Evolutionary conservation across 108 stramenopile species (phyloP).

Genomic region (Parietichytrium sp.): DNA sequence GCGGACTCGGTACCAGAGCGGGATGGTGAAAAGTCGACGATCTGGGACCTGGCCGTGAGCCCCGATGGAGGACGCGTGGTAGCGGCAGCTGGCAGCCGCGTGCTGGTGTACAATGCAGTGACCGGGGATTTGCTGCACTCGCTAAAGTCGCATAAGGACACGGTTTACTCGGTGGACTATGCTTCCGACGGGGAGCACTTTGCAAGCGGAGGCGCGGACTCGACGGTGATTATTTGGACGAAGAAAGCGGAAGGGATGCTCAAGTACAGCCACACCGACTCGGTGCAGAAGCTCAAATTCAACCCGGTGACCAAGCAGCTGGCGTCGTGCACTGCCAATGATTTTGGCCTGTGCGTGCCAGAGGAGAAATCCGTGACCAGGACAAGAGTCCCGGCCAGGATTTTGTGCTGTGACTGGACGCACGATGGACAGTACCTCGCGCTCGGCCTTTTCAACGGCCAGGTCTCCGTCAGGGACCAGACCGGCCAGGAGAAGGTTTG

Average conservation of each 20-base stretch:
- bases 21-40: constrained; percentile 41
- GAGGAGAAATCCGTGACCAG: constrained; percentile 64
- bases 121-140: constrained; percentile 56
- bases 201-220: constrained; percentile 72
- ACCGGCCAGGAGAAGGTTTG: constrained; percentile 47
- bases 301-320: constrained; percentile 61
- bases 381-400: constrained; percentile 63
- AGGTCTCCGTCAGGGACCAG: constrained; percentile 57
- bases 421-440: constrained; percentile 66
- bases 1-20: constrained; percentile 38
- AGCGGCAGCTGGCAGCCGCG: constrained; percentile 60
- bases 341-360: constrained; percentile 67
- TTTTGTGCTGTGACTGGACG: constrained; percentile 64
- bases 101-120: constrained; percentile 54
- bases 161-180: constrained; percentile 61
- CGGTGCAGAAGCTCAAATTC: constrained; percentile 61
- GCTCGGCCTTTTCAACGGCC: constrained; percentile 64
- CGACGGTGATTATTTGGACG: constrained; percentile 71
- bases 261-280: constrained; percentile 67
- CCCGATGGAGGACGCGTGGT: constrained; percentile 57
- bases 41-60: constrained; percentile 49
- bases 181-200: constrained; percentile 54
- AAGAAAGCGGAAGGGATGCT: constrained; percentile 62
- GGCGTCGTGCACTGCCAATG: constrained; percentile 63
- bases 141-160: constrained; percentile 56